Base-by-base conservation (phyloP, 1,284 basidiomycete species). In the Ceratobasidium sp. region DNA sequence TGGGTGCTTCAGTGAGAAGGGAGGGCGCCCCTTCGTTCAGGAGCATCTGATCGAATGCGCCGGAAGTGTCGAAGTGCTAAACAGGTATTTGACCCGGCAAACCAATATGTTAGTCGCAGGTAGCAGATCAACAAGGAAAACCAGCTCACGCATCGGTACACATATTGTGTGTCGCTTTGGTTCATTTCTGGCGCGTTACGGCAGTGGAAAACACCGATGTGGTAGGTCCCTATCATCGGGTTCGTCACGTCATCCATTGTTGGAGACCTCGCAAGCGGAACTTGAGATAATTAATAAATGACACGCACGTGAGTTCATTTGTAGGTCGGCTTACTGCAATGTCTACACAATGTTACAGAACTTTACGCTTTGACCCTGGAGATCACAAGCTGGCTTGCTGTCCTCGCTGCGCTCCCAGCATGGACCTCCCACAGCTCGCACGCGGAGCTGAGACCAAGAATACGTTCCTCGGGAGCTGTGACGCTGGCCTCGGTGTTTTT, bases 281-380 rank as follows among this genome's bases (percentile, higher is more conserved):
- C 85, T 84, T 14, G 30, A 3, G 23, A 54, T 50, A 8, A 46
- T 44, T 73, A 55, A 23, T 14, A n/a, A n/a, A n/a, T n/a, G n/a
- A n/a, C n/a, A n/a, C n/a, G n/a, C n/a, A n/a, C n/a, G n/a, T n/a
- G n/a, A n/a, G n/a, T n/a, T n/a, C n/a, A n/a, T n/a, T n/a, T n/a
- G n/a, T n/a, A n/a, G n/a, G n/a, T n/a, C n/a, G 32, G 79, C 84
- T 75, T 74, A 86, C 96, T 28, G 97, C 99, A 79, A 99, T 90
- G 81, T 99, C 97, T 99, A 99, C 72, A 98, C 86, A 77, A 99
- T 83, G 23, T 94, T 94, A 76, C 98, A 92, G 78, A 98, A 88
- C 82, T 99, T 97, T 30, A 97, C 97, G n/a, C 97, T 97, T 81
- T 99, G 98, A 82, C 99, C 98, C 85, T 92, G 90, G 69, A 99